Conservation (phyloP, 148 eudicot species). For the Camellia sinensis region DNA sequence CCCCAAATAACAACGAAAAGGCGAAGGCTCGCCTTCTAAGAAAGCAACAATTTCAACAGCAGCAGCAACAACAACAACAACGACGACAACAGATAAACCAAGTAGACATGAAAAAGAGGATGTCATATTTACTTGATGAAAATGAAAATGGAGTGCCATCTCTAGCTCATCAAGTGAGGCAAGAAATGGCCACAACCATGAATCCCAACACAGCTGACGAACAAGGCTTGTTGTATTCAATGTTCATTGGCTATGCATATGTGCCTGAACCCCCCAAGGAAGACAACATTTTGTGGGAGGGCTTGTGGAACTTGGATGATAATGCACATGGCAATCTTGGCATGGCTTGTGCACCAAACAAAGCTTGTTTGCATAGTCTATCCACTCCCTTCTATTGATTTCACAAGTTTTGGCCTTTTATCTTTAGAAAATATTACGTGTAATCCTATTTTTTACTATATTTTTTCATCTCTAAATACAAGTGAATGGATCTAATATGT, state of each 20-base stretch:
- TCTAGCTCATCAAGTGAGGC: conserved; percentile 29
- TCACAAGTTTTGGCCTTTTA: not conserved
- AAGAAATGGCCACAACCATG: conserved; percentile 13
- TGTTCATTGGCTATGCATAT: conserved; percentile 32
- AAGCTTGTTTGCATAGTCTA: conserved; percentile 19
- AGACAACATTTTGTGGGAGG: conserved; percentile 43
- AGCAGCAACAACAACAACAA: conserved; percentile 23
- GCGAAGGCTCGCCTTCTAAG: conserved; percentile 32
- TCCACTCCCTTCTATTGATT: conserved; percentile 20
- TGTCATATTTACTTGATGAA: conserved; percentile 38
- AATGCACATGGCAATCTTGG: conserved; percentile 21
- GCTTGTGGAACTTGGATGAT: conserved; percentile 39
- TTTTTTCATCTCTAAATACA: too few relatives aligned
- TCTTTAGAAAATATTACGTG: too few relatives aligned
- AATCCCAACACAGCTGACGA: conserved; percentile 30
- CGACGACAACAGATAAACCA: conserved; percentile 19
- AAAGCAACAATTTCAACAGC: conserved; percentile 47
- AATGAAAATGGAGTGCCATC: conserved; percentile 10
- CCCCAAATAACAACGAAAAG: conserved; percentile 29
- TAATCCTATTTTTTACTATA: too few relatives aligned
- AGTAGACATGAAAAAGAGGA: conserved; percentile 42
- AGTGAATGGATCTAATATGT: too few relatives aligned
- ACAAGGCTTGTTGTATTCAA: conserved; percentile 27
- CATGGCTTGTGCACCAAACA: conserved; percentile 26
- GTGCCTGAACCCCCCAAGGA: conserved; percentile 33